Conservation (phyloP, 202 grass and related monocot genomes). For the Hordeum pubiflorum region DNA sequence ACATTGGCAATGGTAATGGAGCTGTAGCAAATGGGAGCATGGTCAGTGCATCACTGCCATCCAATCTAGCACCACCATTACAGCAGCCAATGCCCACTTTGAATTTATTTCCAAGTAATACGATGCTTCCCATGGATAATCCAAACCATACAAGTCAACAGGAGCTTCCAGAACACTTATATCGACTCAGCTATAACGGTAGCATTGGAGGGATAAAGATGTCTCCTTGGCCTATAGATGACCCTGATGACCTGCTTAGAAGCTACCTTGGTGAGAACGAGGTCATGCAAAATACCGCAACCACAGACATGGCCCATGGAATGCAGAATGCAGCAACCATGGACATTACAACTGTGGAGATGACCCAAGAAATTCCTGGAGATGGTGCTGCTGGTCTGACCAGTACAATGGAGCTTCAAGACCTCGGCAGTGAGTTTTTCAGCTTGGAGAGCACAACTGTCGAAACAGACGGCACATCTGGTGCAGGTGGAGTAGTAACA, state of each 20-base stretch:
- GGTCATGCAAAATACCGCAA: neutral
- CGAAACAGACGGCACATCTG: neutral
- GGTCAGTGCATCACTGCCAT: neutral
- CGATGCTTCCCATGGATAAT: neutral
- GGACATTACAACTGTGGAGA: neutral
- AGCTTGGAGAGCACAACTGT: too few relatives aligned
- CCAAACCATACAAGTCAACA: neutral
- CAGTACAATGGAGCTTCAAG: neutral
- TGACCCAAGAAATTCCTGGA: neutral
- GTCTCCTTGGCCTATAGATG: neutral
- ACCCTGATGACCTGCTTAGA: neutral
- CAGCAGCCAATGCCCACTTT: neutral
- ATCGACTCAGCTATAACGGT: neutral
- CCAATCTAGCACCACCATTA: neutral
- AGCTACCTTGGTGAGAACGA: neutral
- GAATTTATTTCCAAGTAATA: neutral
- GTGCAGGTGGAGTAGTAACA: neutral
- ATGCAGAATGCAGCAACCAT: neutral
- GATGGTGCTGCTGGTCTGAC: neutral
- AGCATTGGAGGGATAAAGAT: neutral
- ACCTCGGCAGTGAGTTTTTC: neutral
- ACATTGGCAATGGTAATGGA: neutral
- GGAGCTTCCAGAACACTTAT: neutral
- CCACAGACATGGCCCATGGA: neutral
- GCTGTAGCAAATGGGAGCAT: neutral